Conservation (phyloP, 768 basidiomycete genomes). For the Candolleomyces aberdarensis region DNA sequence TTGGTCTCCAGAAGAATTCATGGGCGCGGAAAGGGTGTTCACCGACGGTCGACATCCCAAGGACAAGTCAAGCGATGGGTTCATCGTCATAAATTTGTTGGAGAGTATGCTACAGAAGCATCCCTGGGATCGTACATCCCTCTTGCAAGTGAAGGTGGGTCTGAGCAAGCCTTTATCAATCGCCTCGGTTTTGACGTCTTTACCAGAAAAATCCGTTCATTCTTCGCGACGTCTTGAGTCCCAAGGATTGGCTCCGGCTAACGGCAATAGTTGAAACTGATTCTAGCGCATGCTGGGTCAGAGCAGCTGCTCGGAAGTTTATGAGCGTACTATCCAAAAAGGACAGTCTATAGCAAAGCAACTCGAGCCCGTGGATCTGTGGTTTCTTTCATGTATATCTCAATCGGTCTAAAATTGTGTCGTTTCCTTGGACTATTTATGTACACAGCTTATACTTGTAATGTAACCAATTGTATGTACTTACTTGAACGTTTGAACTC, state of each 20-base stretch:
- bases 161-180: background rate
- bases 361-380: background rate
- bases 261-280: slow-evolving; percentile 23
- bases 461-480: background rate
- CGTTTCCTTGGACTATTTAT: background rate
- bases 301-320: slow-evolving; percentile 25
- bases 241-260: slow-evolving; percentile 33
- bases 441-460: background rate
- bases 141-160: slow-evolving; percentile 33
- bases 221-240: slow-evolving; percentile 29
- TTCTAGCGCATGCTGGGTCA: slow-evolving; percentile 24
- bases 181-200: background rate
- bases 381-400: no score
- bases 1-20: slow-evolving; percentile 34
- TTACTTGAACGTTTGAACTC: background rate
- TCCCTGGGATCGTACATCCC: slow-evolving; percentile 27
- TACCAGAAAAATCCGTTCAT: slow-evolving; percentile 37
- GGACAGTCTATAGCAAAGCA: background rate
- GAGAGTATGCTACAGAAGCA: slow-evolving; percentile 41
- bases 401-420: no score
- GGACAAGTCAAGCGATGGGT: slow-evolving; percentile 26
- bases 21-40: slow-evolving; percentile 33
- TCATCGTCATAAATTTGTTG: slow-evolving; percentile 29
- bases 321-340: slow-evolving; percentile 12
- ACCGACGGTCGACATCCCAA: slow-evolving; percentile 34